Conservation (phyloP, 345 rosid genomes). For the Barbarea vulgaris region DNA sequence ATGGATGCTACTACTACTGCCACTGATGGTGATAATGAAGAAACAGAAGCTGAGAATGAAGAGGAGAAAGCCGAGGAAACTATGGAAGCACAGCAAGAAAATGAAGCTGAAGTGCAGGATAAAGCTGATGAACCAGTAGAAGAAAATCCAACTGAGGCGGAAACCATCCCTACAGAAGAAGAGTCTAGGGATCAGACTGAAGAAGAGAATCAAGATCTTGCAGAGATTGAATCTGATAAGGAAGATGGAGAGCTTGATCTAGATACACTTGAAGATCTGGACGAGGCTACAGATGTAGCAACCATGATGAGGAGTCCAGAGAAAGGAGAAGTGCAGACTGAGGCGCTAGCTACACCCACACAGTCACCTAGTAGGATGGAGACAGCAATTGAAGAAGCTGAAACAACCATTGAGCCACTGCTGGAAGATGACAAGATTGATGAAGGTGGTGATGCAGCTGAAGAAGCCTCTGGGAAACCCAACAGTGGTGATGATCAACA, state of each 20-base stretch:
- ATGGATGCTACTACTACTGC: slow-evolving; percentile 48
- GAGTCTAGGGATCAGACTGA: slow-evolving; percentile 51
- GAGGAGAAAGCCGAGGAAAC: slow-evolving; percentile 58
- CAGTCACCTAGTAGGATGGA: slow-evolving; percentile 70
- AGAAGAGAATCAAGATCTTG: slow-evolving; percentile 53
- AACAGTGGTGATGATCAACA: slow-evolving; percentile 49
- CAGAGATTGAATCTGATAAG: slow-evolving; percentile 65
- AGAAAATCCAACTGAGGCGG: slow-evolving; percentile 56
- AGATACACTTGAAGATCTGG: slow-evolving; percentile 67
- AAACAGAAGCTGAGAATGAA: slow-evolving; percentile 58
- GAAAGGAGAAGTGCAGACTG: slow-evolving; percentile 54
- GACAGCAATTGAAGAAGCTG: slow-evolving; percentile 49
- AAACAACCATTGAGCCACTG: slow-evolving; percentile 48
- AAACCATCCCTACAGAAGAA: slow-evolving; percentile 45
- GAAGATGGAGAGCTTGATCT: slow-evolving; percentile 88
- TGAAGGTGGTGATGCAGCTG: slow-evolving; percentile 57
- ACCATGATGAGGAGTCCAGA: slow-evolving; percentile 56
- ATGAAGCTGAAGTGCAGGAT: slow-evolving; percentile 49
- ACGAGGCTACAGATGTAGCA: slow-evolving; percentile 50
- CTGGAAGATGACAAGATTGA: slow-evolving; percentile 64
- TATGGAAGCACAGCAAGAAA: slow-evolving; percentile 49
- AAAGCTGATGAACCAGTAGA: slow-evolving; percentile 49
- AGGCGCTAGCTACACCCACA: slow-evolving; percentile 49
- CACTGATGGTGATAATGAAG: slow-evolving; percentile 54
- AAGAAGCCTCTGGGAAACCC: slow-evolving; percentile 63